Conservation (phyloP, 495 filamentous ascomycete genomes). For the Amphirosellinia nigrospora region DNA sequence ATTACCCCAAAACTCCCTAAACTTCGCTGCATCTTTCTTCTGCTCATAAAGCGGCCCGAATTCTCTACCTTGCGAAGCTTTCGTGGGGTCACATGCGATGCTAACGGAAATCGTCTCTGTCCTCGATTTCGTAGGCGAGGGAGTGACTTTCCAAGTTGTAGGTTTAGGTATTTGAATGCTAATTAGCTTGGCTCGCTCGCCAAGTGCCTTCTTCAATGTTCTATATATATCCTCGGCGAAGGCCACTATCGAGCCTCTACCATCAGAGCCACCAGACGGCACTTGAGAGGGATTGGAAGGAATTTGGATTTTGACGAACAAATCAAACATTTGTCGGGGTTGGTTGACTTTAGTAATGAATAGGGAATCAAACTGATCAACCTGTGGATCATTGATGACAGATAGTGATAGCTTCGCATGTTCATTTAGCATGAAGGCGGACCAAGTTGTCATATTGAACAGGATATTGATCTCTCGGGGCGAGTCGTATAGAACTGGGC, state of each 20-base stretch:
- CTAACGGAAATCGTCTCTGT: slow-evolving; percentile 61
- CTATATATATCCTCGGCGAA: slow-evolving; percentile 62
- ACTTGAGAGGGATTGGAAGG: slow-evolving; percentile 24
- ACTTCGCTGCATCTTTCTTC: slow-evolving; percentile 68
- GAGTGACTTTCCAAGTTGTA: slow-evolving; percentile 50
- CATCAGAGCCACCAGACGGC: slow-evolving; percentile 9
- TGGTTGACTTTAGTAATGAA: slow-evolving; percentile 79
- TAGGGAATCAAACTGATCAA: slow-evolving; percentile 80
- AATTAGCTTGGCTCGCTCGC: slow-evolving; percentile 73
- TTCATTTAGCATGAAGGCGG: slow-evolving; percentile 70
- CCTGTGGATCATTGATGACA: slow-evolving; percentile 73
- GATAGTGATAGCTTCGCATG: slow-evolving; percentile 73
- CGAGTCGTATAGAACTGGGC: slow-evolving; percentile 69
- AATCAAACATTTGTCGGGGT: slow-evolving; percentile 74
- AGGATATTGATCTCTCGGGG: slow-evolving; percentile 77
- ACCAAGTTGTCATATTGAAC: slow-evolving; percentile 91
- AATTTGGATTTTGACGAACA: slow-evolving; percentile 49
- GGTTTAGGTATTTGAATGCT: slow-evolving; percentile 54
- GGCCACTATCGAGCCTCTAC: slow-evolving; percentile 41
- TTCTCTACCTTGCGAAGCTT: slow-evolving; percentile 76
- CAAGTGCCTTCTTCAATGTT: slow-evolving; percentile 70
- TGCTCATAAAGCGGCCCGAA: slow-evolving; percentile 85
- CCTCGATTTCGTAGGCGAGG: slow-evolving; percentile 32
- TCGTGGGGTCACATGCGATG: slow-evolving; percentile 72
- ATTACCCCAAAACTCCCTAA: slow-evolving; percentile 78